Percentiles rank a stretch among this genome's conserved stretches.
Evolutionary conservation across 768 basidiomycete species (phyloP).

Genomic region (Boletus sensibilis): DNA sequence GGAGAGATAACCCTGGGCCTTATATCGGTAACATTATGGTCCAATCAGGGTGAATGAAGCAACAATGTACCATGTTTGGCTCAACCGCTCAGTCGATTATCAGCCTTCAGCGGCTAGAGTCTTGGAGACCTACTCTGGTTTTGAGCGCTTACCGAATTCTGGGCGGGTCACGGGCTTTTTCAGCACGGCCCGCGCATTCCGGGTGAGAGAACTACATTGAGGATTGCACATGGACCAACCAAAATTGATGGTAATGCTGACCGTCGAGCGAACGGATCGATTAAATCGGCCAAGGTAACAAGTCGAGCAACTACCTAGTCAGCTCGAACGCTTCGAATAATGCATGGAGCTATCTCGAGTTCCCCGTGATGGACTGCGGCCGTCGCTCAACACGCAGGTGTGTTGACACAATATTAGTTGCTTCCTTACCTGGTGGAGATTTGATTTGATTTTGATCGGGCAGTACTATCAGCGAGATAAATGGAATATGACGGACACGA

Average conservation of each 20-base stretch:
- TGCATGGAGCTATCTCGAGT: neutral
- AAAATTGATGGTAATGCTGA: neutral
- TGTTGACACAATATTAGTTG: neutral
- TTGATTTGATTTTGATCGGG: neutral
- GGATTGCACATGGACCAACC: neutral
- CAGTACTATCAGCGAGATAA: slow-evolving; percentile 4
- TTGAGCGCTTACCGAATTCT: neutral
- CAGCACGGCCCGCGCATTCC: slow-evolving; percentile 8
- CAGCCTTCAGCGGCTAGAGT: neutral
- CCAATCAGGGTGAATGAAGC: neutral
- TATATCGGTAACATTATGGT: slow-evolving; percentile 3
- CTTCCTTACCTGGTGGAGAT: neutral
- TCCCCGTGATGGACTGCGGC: neutral
- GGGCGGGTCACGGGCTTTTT: neutral
- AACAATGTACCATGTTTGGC: neutral
- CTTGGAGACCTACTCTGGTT: neutral
- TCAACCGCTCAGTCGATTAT: neutral
- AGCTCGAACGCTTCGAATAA: neutral
- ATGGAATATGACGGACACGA: neutral
- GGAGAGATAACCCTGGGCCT: neutral
- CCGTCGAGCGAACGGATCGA: neutral
- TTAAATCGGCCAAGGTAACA: neutral
- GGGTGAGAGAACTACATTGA: slow-evolving; percentile 2
- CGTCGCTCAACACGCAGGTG: neutral
- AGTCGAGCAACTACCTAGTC: neutral